These are phyloP conservation scores for Myxozyma geophila DNA, from an alignment of 805 yeast genomes.

Conservation along the genomic window DNA sequence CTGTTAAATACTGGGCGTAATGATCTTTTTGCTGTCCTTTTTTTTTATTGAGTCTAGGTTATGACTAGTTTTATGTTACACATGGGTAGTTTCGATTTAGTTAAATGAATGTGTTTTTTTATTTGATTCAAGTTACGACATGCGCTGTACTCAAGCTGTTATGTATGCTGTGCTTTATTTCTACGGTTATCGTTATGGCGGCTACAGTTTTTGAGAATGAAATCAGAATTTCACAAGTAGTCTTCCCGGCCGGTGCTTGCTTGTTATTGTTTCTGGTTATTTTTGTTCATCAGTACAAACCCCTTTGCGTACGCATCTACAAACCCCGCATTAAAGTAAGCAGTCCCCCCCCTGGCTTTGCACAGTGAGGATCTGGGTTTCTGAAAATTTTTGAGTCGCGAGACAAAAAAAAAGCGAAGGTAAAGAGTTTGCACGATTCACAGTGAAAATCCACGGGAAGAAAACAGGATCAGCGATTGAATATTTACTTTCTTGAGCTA, in stretches of 20 bases:
- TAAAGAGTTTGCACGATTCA: neutral
- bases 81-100: neutral
- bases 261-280: no score
- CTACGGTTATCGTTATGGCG: neutral
- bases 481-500: neutral
- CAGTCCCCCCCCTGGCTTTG: neutral
- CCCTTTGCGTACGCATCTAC: neutral
- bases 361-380: neutral
- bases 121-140: neutral
- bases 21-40: neutral
- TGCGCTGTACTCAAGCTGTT: neutral
- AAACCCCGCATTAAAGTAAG: neutral
- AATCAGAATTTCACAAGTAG: no score
- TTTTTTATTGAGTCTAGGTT: neutral
- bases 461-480: neutral
- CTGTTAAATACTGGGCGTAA: slow-evolving; percentile 26
- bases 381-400: slow-evolving; percentile 17
- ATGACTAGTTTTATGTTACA: neutral
- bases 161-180: neutral
- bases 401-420: neutral
- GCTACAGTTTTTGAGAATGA: no score
- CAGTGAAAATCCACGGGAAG: neutral
- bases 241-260: no score
- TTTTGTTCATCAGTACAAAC: no score
- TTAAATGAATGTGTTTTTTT: neutral